These are phyloP conservation scores for Parachaetomium inaequale DNA, from an alignment of 495 filamentous ascomycete species.

Conservation along the genomic window DNA sequence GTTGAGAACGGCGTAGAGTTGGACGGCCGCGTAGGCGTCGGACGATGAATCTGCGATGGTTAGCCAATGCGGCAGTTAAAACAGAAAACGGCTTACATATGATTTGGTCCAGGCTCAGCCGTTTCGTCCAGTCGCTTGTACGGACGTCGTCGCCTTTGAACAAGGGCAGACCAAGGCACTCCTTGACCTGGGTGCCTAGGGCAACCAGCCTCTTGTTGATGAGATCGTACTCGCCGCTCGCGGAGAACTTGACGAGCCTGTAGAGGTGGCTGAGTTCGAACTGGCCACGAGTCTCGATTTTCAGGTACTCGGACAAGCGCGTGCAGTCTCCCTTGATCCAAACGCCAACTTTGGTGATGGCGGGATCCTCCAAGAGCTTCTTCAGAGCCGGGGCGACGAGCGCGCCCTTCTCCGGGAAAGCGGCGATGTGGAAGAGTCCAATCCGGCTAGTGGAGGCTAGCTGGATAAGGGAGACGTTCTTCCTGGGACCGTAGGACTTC, in stretches of 20 bases:
- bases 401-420: conserved; percentile 52
- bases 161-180: conserved; percentile 71
- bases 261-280: conserved; percentile 80
- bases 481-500: conserved; percentile 46
- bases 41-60: conserved; percentile 64
- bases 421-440: conserved; percentile 73
- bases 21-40: conserved; percentile 76
- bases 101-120: conserved; percentile 62
- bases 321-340: conserved; percentile 69
- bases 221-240: conserved; percentile 41
- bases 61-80: conserved; percentile 10
- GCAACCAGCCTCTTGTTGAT: conserved; percentile 66
- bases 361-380: conserved; percentile 64
- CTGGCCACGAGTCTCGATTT: conserved; percentile 58
- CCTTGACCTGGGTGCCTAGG: conserved; percentile 63
- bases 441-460: conserved; percentile 76
- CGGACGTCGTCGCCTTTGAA: conserved; percentile 67
- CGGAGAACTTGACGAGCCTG: conserved; percentile 64
- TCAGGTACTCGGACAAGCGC: conserved; percentile 62
- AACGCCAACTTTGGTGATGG: conserved; percentile 75
- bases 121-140: conserved; percentile 64
- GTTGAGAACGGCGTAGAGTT: conserved; percentile 68
- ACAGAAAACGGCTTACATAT: conserved; percentile 53
- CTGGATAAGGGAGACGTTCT: conserved; percentile 75
- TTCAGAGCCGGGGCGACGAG: conserved; percentile 68